Evolutionary conservation across 139 green algal species (phyloP).

Genomic region (Nannochloris sp.): DNA sequence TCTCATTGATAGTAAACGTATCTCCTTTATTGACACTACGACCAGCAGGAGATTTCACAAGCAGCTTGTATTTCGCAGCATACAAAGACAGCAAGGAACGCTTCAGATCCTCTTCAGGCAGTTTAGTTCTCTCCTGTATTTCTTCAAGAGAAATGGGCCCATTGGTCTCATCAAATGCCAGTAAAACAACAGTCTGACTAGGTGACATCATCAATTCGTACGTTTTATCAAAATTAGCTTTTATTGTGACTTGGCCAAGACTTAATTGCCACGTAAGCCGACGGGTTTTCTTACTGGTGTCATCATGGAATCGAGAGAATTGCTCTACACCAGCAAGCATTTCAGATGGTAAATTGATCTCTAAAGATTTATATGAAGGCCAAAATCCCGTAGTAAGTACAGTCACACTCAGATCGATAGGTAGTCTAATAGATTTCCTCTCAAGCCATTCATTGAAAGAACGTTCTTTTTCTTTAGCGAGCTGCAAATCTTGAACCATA

Average conservation of each 20-base stretch:
- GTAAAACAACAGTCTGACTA: constrained; percentile 76
- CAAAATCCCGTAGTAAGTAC: constrained; percentile 90
- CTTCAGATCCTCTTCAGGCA: constrained; percentile 82
- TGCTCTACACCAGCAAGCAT: constrained; percentile 75
- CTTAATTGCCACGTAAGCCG: constrained; percentile 87
- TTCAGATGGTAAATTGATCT: constrained; percentile 83
- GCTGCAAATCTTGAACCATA: constrained; percentile 90
- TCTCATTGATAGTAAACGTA: constrained; percentile 77
- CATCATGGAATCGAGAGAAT: constrained; percentile 84
- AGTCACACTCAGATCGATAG: constrained; percentile 83
- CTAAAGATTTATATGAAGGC: constrained; percentile 74
- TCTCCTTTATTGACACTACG: constrained; percentile 74
- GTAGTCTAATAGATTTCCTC: constrained; percentile 24
- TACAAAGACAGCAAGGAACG: constrained; percentile 80
- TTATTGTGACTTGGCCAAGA: constrained; percentile 73
- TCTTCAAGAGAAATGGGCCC: constrained; percentile 66
- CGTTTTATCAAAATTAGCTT: constrained; percentile 77
- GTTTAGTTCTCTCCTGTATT: constrained; percentile 69
- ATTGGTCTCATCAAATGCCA: constrained; percentile 80
- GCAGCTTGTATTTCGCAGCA: constrained; percentile 85
- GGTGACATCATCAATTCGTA: constrained; percentile 86
- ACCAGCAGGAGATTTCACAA: constrained; percentile 69
- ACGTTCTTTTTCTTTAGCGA: constrained; percentile 81
- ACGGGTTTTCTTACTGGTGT: constrained; percentile 61
- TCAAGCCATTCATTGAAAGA: constrained; percentile 72